Evolutionary conservation across 2,329 filamentous ascomycete species (phyloP).

Genomic region (Colletotrichum cereale): DNA sequence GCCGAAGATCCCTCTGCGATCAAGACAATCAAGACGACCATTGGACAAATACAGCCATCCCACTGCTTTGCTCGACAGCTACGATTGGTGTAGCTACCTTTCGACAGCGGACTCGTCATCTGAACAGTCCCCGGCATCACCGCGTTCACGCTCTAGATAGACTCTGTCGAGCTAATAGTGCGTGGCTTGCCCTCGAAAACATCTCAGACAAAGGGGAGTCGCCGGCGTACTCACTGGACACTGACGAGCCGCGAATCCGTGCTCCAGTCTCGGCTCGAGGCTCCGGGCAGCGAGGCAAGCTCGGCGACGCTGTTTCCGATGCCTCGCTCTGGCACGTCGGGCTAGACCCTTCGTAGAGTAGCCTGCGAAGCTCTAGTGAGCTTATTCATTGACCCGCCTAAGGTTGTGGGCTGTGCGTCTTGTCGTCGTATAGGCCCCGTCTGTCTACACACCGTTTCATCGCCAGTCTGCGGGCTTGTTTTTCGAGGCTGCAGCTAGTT

Average conservation of each 20-base stretch:
- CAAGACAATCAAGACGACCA: background rate
- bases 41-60: background rate
- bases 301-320: slow-evolving; percentile 28
- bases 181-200: background rate
- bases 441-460: slow-evolving; percentile 2
- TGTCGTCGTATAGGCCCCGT: background rate
- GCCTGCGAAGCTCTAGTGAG: background rate
- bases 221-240: slow-evolving; percentile 5
- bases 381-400: background rate
- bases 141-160: background rate
- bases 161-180: background rate
- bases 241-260: background rate
- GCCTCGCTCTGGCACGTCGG: slow-evolving; percentile 2
- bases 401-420: background rate
- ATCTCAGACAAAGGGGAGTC: background rate
- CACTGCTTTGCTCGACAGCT: background rate
- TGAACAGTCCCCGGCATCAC: background rate
- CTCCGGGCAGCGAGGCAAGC: background rate
- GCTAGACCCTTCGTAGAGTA: background rate
- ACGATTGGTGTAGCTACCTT: too few relatives aligned
- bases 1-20: slow-evolving; percentile 9
- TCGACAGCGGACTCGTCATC: background rate
- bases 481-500: background rate
- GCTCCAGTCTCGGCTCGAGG: background rate
- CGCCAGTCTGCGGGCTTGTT: slow-evolving; percentile 2